Conservation (phyloP, 371 early-diverging fungal genomes). For the Entomophthora muscae region DNA sequence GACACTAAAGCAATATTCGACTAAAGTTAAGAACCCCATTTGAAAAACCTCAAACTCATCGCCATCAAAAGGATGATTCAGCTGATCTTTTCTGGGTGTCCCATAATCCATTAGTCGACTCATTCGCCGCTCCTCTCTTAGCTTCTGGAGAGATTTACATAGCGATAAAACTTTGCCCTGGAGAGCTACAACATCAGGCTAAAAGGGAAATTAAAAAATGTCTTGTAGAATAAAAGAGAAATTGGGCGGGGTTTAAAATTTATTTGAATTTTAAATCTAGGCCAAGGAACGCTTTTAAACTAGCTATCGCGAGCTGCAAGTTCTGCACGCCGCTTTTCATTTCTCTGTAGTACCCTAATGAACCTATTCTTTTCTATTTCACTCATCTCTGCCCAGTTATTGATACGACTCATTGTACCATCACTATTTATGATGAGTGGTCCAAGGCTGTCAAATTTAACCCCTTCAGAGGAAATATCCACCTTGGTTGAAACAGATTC, state of each 20-base stretch:
- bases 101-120: background rate
- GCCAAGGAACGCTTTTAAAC: background rate
- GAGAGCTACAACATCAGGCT: background rate
- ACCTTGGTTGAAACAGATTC: background rate
- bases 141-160: background rate
- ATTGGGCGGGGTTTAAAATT: background rate
- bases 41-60: too few species aligned
- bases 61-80: too few species aligned
- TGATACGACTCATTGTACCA: conserved; percentile 47
- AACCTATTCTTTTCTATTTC: conserved; percentile 42
- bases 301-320: background rate
- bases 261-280: background rate
- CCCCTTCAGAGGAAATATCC: background rate
- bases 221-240: background rate
- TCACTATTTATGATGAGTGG: conserved; percentile 34
- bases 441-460: background rate
- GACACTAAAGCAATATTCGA: too few species aligned
- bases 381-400: conserved; percentile 50
- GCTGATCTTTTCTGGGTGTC: too few species aligned
- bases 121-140: background rate
- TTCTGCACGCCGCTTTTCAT: conserved; percentile 31
- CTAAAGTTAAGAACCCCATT: too few species aligned
- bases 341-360: conserved; percentile 37
- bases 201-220: background rate
- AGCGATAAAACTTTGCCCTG: background rate